A percentile compares a stretch with the other conserved stretches of the same genome.
Evolutionary conservation across 2,329 filamentous ascomycete genomes (phyloP).

Genomic region (Aspergillus carbonarius): DNA sequence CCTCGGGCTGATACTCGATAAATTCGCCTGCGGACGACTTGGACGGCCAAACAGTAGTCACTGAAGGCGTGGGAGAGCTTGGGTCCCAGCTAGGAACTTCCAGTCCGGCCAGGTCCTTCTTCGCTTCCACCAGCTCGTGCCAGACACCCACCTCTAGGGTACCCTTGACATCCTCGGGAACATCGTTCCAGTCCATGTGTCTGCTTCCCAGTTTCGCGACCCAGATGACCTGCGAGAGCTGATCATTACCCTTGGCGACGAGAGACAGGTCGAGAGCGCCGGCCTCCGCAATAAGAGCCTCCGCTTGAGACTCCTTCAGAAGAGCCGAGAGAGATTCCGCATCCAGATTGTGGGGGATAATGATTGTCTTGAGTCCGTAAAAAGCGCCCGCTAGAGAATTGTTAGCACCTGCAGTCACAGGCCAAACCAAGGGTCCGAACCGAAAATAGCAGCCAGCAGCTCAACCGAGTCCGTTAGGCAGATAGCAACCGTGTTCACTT

Average conservation of each 20-base stretch:
- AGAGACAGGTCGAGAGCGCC: conserved; percentile 80
- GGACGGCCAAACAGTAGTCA: conserved; percentile 44
- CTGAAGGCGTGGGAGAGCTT: conserved; percentile 47
- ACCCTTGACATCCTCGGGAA: conserved; percentile 72
- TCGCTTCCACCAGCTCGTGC: conserved; percentile 81
- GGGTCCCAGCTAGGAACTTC: conserved; percentile 66
- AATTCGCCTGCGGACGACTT: conserved; percentile 61
- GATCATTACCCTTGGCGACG: conserved; percentile 66
- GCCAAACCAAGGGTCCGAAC: conserved; percentile 37
- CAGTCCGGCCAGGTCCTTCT: conserved; percentile 56
- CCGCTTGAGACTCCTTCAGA: conserved; percentile 70
- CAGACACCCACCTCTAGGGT: conserved; percentile 83
- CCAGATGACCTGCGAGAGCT: conserved; percentile 80
- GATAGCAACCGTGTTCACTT: conserved; percentile 73
- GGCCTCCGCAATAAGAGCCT: conserved; percentile 79
- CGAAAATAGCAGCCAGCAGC: conserved; percentile 75
- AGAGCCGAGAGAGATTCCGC: conserved; percentile 69
- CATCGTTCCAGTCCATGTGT: conserved; percentile 94
- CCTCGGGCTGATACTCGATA: conserved; percentile 73
- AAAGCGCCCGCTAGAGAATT: conserved; percentile 70
- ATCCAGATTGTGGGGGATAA: conserved; percentile 79
- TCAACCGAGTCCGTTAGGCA: conserved; percentile 94
- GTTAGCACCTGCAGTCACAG: conserved; percentile 13
- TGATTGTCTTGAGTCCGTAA: conserved; percentile 78
- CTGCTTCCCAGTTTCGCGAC: conserved; percentile 86